These are phyloP conservation scores for Teunomyces pallodes DNA, from an alignment of 805 yeast genomes.

Conservation along the genomic window DNA sequence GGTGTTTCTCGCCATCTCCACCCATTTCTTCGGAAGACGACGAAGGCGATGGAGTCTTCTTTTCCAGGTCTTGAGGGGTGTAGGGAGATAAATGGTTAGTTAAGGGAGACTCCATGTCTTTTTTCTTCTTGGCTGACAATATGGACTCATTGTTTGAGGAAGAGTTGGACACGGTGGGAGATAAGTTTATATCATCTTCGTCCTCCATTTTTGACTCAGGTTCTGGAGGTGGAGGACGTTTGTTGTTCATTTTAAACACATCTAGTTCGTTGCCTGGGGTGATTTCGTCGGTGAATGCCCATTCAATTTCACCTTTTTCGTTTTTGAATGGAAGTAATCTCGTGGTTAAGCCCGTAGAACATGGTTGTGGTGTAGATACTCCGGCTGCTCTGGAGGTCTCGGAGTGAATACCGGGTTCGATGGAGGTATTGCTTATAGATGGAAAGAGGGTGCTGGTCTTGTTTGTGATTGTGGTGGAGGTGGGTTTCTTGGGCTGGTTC, in stretches of 20 bases:
- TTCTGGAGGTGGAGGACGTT: background rate
- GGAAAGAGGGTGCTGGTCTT: constrained; percentile 8
- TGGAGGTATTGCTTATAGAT: constrained; percentile 7
- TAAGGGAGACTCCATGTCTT: constrained; percentile 23
- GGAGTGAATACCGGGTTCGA: background rate
- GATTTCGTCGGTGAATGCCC: constrained; percentile 50
- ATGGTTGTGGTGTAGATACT: constrained; percentile 20
- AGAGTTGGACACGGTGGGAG: constrained; percentile 40
- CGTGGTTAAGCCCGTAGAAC: constrained; percentile 51
- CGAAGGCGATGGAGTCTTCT: constrained; percentile 2
- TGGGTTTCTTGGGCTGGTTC: background rate
- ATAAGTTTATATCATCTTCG: constrained; percentile 14
- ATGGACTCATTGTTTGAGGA: constrained; percentile 31
- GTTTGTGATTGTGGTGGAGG: background rate
- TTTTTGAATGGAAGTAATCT: constrained; percentile 52
- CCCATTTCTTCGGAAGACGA: constrained; percentile 14
- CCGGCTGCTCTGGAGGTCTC: background rate
- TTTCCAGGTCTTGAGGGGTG: constrained; percentile 15
- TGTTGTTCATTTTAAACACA: constrained; percentile 18
- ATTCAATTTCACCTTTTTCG: constrained; percentile 54
- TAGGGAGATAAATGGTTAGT: constrained; percentile 29
- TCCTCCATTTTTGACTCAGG: background rate
- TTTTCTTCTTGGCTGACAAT: constrained; percentile 16
- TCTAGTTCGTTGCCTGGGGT: constrained; percentile 24
- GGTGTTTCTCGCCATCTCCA: constrained; percentile 26